phyloP scores from a whole-genome alignment of 208 protist species.

The Leishmania gerbilli region DNA sequence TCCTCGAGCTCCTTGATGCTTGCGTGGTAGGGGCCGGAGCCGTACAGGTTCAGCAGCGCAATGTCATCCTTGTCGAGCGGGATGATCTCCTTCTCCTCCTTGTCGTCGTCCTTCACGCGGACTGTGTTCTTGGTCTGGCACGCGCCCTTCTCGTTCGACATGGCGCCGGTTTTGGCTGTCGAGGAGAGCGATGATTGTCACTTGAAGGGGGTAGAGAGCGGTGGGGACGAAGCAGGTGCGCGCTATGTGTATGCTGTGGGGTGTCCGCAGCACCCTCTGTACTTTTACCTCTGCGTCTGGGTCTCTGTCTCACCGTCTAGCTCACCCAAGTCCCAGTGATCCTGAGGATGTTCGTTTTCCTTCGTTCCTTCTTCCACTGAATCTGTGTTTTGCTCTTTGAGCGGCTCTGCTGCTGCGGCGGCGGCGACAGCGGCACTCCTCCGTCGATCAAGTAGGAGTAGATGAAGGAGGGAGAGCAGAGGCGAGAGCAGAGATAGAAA shows the following conservation, averaged over 20 bases:
- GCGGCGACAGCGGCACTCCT: background rate
- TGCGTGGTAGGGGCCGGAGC: conserved; percentile 96
- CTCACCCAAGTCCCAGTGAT: background rate
- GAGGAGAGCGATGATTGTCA: background rate
- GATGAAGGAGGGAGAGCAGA: background rate
- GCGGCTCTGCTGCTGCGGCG: background rate
- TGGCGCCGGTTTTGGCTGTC: conserved; percentile 9
- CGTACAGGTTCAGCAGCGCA: conserved; percentile 98
- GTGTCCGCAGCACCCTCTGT: background rate
- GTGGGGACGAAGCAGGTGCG: background rate
- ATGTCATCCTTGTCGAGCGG: conserved; percentile 99
- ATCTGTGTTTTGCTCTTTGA: background rate
- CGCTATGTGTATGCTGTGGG: background rate
- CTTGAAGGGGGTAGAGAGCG: background rate
- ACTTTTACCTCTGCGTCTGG: background rate
- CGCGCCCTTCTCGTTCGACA: conserved; percentile 87
- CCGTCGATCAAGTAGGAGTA: background rate
- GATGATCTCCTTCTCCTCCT: conserved; percentile 91
- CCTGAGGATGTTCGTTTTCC: background rate
- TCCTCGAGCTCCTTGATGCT: conserved; percentile 97
- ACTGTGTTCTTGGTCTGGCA: conserved; percentile 83
- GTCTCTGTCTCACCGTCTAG: background rate
- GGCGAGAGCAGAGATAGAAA: background rate
- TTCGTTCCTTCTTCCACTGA: background rate
- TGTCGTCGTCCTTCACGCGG: conserved; percentile 69